Conservation (phyloP, 805 yeast genomes). For the Saccharomycopsis fodiens region DNA sequence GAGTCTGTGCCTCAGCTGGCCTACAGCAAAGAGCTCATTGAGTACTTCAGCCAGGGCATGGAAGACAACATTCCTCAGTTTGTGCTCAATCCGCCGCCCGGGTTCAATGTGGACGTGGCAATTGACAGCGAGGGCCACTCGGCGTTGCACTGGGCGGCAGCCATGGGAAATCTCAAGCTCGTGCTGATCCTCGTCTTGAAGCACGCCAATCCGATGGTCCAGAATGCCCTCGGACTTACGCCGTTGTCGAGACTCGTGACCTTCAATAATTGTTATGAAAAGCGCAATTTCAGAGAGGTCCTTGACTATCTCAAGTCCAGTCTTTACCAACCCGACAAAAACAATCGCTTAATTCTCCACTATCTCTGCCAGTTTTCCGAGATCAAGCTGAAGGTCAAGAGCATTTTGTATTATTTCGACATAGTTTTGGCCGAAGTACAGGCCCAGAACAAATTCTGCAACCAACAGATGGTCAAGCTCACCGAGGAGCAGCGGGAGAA, state of each 20-base stretch:
- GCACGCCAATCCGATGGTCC: conserved; percentile 51
- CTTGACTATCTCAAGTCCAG: conserved; percentile 57
- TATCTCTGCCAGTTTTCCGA: conserved; percentile 52
- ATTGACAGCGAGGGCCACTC: conserved; percentile 80
- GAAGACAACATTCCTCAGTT: conserved; percentile 26
- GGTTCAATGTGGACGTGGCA: conserved; percentile 56
- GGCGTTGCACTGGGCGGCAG: conserved; percentile 79
- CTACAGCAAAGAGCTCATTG: conserved; percentile 15
- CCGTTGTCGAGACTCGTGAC: conserved; percentile 61
- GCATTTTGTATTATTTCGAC: conserved; percentile 50
- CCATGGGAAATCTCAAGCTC: conserved; percentile 61
- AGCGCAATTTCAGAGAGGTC: conserved; percentile 49
- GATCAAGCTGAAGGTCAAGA: conserved; percentile 39
- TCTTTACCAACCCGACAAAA: conserved; percentile 61
- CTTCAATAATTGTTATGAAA: conserved; percentile 66
- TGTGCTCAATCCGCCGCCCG: conserved; percentile 50
- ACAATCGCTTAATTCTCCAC: conserved; percentile 69
- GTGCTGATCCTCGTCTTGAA: conserved; percentile 46
- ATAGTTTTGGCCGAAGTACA: conserved; percentile 32
- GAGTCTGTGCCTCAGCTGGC: not conserved
- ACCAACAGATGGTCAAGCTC: conserved; percentile 16
- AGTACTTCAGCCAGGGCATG: conserved; percentile 17
- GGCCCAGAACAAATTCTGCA: conserved; percentile 15
- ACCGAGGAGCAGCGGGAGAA: conserved; percentile 27
- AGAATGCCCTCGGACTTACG: conserved; percentile 55